phyloP scores from a whole-genome alignment of 495 filamentous ascomycete genomes.

The Sordaria brevicollis region DNA sequence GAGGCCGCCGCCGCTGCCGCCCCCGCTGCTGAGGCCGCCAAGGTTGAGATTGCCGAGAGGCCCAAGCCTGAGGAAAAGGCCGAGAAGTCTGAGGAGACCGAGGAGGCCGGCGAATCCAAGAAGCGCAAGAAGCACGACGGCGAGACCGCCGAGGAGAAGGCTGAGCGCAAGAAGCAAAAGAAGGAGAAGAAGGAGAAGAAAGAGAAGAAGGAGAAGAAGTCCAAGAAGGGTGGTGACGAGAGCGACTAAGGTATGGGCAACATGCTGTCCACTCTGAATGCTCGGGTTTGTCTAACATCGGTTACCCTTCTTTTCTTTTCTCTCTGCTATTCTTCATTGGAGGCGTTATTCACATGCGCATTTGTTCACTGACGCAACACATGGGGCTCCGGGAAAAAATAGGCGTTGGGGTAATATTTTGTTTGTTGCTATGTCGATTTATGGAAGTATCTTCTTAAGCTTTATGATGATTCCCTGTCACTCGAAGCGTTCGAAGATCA shows the following conservation, averaged over 20 bases:
- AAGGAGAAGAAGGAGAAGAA: slow-evolving; percentile 61
- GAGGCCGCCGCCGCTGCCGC: slow-evolving; percentile 27
- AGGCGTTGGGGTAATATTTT: background rate
- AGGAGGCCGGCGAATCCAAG: slow-evolving; percentile 38
- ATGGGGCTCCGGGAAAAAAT: background rate
- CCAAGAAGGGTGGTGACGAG: slow-evolving; percentile 48
- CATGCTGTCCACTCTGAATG: background rate
- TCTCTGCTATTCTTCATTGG: background rate
- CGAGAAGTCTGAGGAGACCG: slow-evolving; percentile 26
- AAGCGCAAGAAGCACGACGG: slow-evolving; percentile 78
- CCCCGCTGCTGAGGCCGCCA: slow-evolving; percentile 14
- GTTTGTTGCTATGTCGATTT: background rate
- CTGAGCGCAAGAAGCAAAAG: slow-evolving; percentile 66
- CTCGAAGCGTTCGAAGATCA: background rate
- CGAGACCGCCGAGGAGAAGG: slow-evolving; percentile 66
- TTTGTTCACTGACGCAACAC: background rate
- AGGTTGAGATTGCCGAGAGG: slow-evolving; percentile 12
- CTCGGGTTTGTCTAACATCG: background rate
- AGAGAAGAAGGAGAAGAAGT: slow-evolving; percentile 40
- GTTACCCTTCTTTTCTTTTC: background rate
- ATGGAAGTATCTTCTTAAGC: background rate
- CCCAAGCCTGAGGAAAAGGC: slow-evolving; percentile 29
- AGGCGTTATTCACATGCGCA: background rate
- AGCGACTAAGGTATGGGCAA: slow-evolving; percentile 8
- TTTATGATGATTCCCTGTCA: background rate